phyloP scores from a whole-genome alignment of 2,329 filamentous ascomycete species.

The Sphaerulina musiva region DNA sequence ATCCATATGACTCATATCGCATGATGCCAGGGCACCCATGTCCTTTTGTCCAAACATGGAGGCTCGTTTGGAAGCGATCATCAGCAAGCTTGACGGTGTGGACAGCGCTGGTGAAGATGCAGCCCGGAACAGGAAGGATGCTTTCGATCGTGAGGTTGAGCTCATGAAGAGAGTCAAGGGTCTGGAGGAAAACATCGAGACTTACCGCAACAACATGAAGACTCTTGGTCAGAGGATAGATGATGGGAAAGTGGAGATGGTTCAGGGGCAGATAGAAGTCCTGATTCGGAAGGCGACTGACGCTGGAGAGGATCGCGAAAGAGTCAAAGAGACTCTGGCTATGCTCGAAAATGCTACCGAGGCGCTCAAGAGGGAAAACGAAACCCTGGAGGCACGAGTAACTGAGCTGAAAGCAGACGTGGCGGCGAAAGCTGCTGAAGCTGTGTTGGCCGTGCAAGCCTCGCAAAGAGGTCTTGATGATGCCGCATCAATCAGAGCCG shows the following conservation, averaged over 20 bases:
- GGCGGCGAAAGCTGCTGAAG: neutral
- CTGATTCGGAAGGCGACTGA: conserved; percentile 15
- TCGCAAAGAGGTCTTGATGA: neutral
- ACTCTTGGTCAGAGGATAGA: conserved; percentile 17
- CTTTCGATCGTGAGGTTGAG: conserved; percentile 20
- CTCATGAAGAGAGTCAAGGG: conserved; percentile 22
- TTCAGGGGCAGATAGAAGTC: conserved; percentile 14
- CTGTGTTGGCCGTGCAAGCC: neutral
- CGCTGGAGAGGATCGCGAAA: conserved; percentile 12
- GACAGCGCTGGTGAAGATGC: conserved; percentile 11
- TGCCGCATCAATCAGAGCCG: neutral
- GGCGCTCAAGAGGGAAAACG: conserved; percentile 19
- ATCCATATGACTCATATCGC: no score
- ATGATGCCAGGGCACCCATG: no score
- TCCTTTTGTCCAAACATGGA: no score
- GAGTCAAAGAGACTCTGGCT: conserved; percentile 14
- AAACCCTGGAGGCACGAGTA: conserved; percentile 15
- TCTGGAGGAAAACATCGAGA: conserved; percentile 18
- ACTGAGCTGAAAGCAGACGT: conserved; percentile 8
- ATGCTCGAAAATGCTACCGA: conserved; percentile 19
- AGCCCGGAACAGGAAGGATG: conserved; percentile 16
- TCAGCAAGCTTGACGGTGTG: conserved; percentile 15
- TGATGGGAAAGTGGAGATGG: conserved; percentile 12
- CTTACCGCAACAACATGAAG: conserved; percentile 17
- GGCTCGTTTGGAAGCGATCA: conserved; percentile 16